Conservation (phyloP, 2,329 filamentous ascomycete species). For the Colletotrichum eleusines region DNA sequence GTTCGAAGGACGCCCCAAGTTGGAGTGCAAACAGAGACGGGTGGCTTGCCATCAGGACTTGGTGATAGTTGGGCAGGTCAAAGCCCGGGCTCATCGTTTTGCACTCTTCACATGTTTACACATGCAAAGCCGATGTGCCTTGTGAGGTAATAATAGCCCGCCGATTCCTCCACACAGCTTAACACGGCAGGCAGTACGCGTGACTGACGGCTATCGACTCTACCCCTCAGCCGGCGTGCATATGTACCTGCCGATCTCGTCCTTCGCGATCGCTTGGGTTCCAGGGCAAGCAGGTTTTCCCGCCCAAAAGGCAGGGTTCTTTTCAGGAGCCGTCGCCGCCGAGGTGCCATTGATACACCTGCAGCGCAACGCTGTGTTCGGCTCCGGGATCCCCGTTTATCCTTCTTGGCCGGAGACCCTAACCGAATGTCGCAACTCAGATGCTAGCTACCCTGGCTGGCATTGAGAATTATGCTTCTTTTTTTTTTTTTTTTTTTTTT, state of each 20-base stretch:
- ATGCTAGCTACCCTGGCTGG: constrained; percentile 11
- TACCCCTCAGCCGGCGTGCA: neutral
- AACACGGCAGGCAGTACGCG: neutral
- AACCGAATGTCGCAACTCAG: neutral
- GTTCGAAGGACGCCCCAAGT: no score
- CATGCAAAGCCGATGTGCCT: neutral
- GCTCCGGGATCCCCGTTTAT: constrained; percentile 20
- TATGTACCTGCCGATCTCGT: constrained; percentile 4
- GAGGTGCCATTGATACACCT: neutral
- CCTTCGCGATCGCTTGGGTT: neutral
- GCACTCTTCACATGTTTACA: neutral
- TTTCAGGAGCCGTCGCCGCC: constrained; percentile 1
- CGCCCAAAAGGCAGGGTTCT: neutral
- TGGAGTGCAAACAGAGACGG: neutral
- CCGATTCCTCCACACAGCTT: neutral
- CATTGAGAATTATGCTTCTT: neutral
- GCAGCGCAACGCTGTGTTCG: neutral
- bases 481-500: no score
- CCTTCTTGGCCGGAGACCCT: neutral
- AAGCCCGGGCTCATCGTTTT: neutral
- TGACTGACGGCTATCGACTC: neutral
- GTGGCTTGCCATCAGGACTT: no score
- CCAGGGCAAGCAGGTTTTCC: constrained; percentile 16
- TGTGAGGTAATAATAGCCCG: no score
- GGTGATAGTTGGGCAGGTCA: neutral